These are phyloP conservation scores for Sarcomyxa edulis DNA, from an alignment of 768 basidiomycete genomes.

Conservation along the genomic window DNA sequence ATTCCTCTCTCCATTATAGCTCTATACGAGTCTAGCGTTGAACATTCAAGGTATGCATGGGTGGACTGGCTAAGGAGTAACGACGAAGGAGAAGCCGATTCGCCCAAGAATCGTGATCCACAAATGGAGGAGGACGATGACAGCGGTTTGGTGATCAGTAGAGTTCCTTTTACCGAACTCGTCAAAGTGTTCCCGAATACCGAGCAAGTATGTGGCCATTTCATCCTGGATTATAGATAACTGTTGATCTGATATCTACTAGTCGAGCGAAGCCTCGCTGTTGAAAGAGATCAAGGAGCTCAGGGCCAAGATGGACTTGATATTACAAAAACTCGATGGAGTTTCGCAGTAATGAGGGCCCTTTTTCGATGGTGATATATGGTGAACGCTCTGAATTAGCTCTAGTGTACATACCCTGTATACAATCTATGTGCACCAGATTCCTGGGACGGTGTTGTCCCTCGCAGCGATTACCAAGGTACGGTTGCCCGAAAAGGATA, in stretches of 20 bases:
- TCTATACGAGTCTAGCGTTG: constrained; percentile 61
- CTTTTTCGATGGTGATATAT: no score
- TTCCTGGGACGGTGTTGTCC: no score
- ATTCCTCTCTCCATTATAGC: constrained; percentile 72
- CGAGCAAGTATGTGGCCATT: constrained; percentile 44
- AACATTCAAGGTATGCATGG: constrained; percentile 50
- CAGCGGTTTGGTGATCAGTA: constrained; percentile 60
- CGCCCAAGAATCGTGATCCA: constrained; percentile 53
- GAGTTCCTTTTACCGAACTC: constrained; percentile 63
- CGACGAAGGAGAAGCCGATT: constrained; percentile 56
- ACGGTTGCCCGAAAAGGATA: no score
- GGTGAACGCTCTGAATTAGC: no score
- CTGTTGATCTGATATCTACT: constrained; percentile 2
- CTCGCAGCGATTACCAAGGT: no score
- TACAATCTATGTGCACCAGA: no score
- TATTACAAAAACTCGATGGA: constrained; percentile 32
- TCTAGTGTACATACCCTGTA: no score
- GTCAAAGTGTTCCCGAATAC: constrained; percentile 72
- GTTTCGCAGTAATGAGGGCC: background rate
- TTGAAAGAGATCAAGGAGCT: constrained; percentile 58
- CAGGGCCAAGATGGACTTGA: constrained; percentile 35
- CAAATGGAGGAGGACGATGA: constrained; percentile 50
- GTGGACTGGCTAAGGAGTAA: constrained; percentile 60
- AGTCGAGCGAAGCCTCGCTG: constrained; percentile 72
- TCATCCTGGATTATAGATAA: constrained; percentile 4